Evolutionary conservation across 129 eudicot genomes (phyloP), one percentile per base, ranked within the genome.

Genomic region (Lactuca sativa): DNA sequence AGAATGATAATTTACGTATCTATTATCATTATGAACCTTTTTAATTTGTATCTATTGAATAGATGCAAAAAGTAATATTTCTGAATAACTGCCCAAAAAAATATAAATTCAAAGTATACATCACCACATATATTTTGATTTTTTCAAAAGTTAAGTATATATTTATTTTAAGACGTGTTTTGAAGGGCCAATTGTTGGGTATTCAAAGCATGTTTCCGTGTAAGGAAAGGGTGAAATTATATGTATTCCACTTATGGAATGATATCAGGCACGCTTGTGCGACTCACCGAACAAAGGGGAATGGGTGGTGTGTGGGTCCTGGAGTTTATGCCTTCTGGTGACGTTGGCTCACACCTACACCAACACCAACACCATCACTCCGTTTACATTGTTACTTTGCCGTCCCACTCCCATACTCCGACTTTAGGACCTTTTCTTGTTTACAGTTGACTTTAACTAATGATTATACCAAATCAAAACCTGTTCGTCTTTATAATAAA

Each of bases 301-400:
- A 75, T 32, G 32, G 41, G 55, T 16, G 67, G 12, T 37, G 44
- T 16, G 67, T 17, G 53, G 61, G 64, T 56, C 34, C 73, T 21
- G 4, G 14, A 48, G 32, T 40, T 7, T 41, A 52, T 34, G 30
- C 30, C 30, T 25, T 25, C 30, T 25, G 30, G 37, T 57, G 59
- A 52, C 55, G 79, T 58, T 43, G 76, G 77, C 55, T 59, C 67
- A 67, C 65, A 33, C n/a, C n/a, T n/a, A n/a, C n/a, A n/a, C n/a
- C n/a, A n/a, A 31, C 43, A 56, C 49, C 5, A 9, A 2, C 37
- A 15, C 8, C 18, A 37, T 11, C 33, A 40, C 30, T 41, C 31
- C 30, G 14, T 18, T 25, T 57, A 40, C 47, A 57, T 54, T 38
- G 18, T 17, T n/a, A 6, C 9, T 1, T 56, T 60, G 64, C 55